These are phyloP conservation scores for Stagonosporopsis vannaccii DNA, from an alignment of 2,329 filamentous ascomycete genomes.

Conservation along the genomic window DNA sequence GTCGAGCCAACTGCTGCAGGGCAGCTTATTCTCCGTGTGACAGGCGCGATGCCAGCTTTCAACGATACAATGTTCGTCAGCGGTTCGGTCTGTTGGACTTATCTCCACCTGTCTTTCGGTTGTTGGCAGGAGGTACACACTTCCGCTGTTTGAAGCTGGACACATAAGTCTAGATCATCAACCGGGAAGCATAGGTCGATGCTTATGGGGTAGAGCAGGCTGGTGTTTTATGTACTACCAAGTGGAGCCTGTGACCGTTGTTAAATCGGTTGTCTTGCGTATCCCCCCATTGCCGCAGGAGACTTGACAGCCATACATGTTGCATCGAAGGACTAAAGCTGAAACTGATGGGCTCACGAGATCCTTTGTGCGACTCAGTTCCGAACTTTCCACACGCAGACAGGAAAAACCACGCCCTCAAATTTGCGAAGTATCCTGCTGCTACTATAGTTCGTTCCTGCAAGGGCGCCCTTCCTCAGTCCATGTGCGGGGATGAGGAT, in stretches of 20 bases:
- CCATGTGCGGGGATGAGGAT: not conserved
- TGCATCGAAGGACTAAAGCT: conserved; percentile 2
- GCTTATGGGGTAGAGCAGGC: not conserved
- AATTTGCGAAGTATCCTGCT: not conserved
- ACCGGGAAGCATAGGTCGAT: not conserved
- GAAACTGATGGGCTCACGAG: not conserved
- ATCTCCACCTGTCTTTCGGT: not conserved
- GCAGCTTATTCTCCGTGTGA: not conserved
- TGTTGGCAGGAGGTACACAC: not conserved
- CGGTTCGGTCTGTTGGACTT: not conserved
- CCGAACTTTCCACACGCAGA: not conserved
- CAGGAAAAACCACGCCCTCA: not conserved
- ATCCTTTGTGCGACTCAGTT: not conserved
- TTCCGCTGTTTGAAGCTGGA: not conserved
- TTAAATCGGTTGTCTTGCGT: not conserved
- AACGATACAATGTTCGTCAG: not conserved
- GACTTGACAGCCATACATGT: not conserved
- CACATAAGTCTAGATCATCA: not conserved
- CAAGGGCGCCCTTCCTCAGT: conserved; percentile 11
- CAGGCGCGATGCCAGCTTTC: not conserved
- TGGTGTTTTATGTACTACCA: not conserved
- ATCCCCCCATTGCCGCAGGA: not conserved
- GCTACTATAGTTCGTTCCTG: not conserved
- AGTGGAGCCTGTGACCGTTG: not conserved
- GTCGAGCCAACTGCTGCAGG: conserved; percentile 4